These are phyloP conservation scores for Euphorbia celastroides DNA, from an alignment of 441 rosid genomes.

Conservation along the genomic window DNA sequence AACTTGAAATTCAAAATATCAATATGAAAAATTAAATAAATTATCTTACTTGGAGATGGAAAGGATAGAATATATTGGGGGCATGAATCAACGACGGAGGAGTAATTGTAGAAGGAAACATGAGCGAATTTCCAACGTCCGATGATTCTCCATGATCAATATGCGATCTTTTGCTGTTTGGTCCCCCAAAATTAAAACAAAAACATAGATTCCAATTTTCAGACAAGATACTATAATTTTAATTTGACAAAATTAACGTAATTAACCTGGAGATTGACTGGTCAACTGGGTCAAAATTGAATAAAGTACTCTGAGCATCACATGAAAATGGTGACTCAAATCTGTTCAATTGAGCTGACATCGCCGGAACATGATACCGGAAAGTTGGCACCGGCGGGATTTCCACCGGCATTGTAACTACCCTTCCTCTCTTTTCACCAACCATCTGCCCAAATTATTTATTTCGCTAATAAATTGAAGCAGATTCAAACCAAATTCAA, in stretches of 20 bases:
- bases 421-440: slow-evolving; percentile 30
- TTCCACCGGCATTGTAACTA: slow-evolving; percentile 25
- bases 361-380: slow-evolving; percentile 11
- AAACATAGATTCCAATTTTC: neutral
- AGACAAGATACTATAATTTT: neutral
- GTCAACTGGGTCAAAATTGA: slow-evolving; percentile 15
- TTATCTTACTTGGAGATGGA: slow-evolving; percentile 24
- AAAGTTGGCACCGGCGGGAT: slow-evolving; percentile 21
- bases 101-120: slow-evolving; percentile 16
- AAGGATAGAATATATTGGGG: slow-evolving; percentile 14
- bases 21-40: neutral
- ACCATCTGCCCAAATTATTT: slow-evolving; percentile 20
- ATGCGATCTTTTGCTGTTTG: slow-evolving; percentile 6
- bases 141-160: slow-evolving; percentile 6
- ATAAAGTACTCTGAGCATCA: neutral
- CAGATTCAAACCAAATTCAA: neutral
- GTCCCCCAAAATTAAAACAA: slow-evolving; percentile 11
- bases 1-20: neutral
- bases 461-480: no score
- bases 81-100: slow-evolving; percentile 6
- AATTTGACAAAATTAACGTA: neutral
- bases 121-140: slow-evolving; percentile 14
- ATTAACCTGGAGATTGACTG: slow-evolving; percentile 22
- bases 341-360: slow-evolving; percentile 14
- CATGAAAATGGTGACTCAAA: slow-evolving; percentile 19